These are phyloP conservation scores for Magnolia officinalis DNA, from an alignment of 164 flowering plant genomes.

Conservation along the genomic window DNA sequence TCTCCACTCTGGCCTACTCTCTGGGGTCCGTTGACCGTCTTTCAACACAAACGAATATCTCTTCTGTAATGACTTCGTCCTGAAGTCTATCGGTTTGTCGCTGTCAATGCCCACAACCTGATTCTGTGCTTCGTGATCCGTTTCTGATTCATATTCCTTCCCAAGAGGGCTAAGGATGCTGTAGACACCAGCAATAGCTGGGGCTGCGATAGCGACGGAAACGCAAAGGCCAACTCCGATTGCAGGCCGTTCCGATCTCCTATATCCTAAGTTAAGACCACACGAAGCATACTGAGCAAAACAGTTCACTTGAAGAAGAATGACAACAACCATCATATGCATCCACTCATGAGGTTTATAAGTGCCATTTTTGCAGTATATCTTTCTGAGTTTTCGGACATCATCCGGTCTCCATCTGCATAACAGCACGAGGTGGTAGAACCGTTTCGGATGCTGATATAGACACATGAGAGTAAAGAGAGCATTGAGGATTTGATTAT, in stretches of 20 bases:
- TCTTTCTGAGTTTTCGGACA: slow-evolving; percentile 55
- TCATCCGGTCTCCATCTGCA: slow-evolving; percentile 72
- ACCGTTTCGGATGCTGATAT: slow-evolving; percentile 83
- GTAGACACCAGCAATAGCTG: slow-evolving; percentile 79
- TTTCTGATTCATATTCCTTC: slow-evolving; percentile 53
- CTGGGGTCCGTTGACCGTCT: slow-evolving; percentile 40
- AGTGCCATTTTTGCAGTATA: slow-evolving; percentile 86
- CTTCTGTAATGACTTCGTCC: slow-evolving; percentile 46
- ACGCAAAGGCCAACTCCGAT: slow-evolving; percentile 73
- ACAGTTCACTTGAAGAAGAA: slow-evolving; percentile 74
- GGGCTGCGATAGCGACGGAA: slow-evolving; percentile 74
- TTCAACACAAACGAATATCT: slow-evolving; percentile 65
- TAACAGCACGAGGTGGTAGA: slow-evolving; percentile 70
- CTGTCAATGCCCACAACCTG: slow-evolving; percentile 11
- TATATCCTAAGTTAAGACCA: slow-evolving; percentile 78
- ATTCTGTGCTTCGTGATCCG: slow-evolving; percentile 59
- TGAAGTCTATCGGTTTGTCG: slow-evolving; percentile 9
- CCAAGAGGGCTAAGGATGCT: slow-evolving; percentile 75
- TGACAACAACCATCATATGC: slow-evolving; percentile 84
- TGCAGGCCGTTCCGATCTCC: slow-evolving; percentile 76
- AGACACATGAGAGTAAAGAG: slow-evolving; percentile 91
- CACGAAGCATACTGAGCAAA: slow-evolving; percentile 84
- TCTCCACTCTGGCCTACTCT: slow-evolving; percentile 64
- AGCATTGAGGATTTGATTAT: slow-evolving; percentile 90
- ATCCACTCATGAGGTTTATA: slow-evolving; percentile 90